Evolutionary conservation across 1,139 yeast species (phyloP), one percentile per base, ranked within the genome.

Genomic region (Diutina ranongensis): DNA sequence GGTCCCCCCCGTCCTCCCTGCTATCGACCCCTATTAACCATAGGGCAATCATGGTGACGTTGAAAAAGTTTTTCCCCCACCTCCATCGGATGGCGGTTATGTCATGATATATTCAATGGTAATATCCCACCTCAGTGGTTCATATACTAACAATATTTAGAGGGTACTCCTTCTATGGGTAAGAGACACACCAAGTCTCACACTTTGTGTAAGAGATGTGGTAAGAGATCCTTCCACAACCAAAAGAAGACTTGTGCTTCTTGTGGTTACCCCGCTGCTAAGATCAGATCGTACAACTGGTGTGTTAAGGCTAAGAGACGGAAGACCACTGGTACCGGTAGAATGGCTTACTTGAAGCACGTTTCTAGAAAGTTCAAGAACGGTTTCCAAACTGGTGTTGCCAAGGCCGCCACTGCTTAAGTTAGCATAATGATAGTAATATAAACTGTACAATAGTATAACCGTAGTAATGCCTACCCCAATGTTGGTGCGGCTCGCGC

Each of bases 161-260:
- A 92, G 89, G 98, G 98, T 87, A 92, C 98, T 75, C 95, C 97
- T 80, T 87, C 97, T 73, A 83, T 87, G 81, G 97, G 98, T 83
- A 92, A 89, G 80, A 88, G 94, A 76, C 97, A 92, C 88, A 89
- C 86, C 94, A 94, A 94, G 81, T 83, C 97, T 71, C 99, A 92
- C 88, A 85, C 94, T 70, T 80, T 89, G 76, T 94, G 99, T 82
- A 87, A 83, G 82, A 88, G 97, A 84, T 92, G 99, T 80, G 97
- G 97, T 66, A 77, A 80, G 69, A 95, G 97, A 80, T 83, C 97
- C 55, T 92, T 89, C 95, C 98, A 94, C 80, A 75, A 83, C 72
- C 98, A 92, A 80, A 92, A 89, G 95, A 84, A 87, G 82, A 88
- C 96, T 65, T 92, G 99, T 79, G 71, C 98, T 71, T 76, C 94